Conservation (phyloP, 768 basidiomycete species). For the Agrocybe chaxingu region DNA sequence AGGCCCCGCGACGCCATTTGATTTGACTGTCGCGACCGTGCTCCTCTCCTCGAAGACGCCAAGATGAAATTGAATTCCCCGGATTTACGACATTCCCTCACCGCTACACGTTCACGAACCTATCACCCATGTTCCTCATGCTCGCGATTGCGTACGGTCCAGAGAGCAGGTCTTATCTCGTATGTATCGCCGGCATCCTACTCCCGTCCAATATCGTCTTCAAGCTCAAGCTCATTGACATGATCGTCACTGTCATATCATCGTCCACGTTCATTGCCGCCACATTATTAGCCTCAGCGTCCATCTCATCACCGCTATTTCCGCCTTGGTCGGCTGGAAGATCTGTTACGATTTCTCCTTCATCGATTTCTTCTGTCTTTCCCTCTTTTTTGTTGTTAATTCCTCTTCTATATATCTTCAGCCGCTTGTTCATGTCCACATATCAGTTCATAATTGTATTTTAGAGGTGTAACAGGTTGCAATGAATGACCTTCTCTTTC, state of each 20-base stretch:
- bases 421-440: conserved; percentile 2
- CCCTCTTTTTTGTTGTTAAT: neutral
- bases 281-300: too few relatives aligned
- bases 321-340: neutral
- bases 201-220: too few relatives aligned
- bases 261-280: too few relatives aligned
- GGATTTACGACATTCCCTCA: too few relatives aligned
- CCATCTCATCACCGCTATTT: neutral
- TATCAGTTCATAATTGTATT: conserved; percentile 14
- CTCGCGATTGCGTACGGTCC: too few relatives aligned
- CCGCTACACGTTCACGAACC: too few relatives aligned
- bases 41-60: neutral
- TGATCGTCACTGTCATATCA: too few relatives aligned
- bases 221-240: too few relatives aligned
- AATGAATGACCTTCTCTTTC: neutral
- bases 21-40: too few relatives aligned
- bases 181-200: too few relatives aligned
- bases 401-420: neutral
- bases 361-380: neutral
- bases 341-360: neutral
- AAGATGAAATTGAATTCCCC: neutral
- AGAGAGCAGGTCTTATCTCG: too few relatives aligned
- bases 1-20: neutral
- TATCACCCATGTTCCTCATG: too few relatives aligned
- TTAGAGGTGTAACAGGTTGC: conserved; percentile 4